Conservation (phyloP, 192 early-diverging fungal genomes). For the Podila epigama region DNA sequence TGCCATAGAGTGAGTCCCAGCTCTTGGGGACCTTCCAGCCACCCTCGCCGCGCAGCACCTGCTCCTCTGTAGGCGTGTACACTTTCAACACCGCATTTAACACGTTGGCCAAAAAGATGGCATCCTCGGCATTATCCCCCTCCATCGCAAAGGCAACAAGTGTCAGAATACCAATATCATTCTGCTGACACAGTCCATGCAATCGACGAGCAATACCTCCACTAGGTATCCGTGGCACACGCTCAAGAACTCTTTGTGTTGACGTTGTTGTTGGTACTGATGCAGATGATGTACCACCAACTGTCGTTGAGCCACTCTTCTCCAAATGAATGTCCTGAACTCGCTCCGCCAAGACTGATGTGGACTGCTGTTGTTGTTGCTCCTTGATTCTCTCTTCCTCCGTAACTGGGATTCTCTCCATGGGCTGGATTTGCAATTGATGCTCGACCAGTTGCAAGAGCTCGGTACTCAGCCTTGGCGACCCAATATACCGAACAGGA, state of each 20-base stretch:
- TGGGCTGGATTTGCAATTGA: conserved; percentile 28
- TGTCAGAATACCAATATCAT: conserved; percentile 51
- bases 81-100: conserved; percentile 23
- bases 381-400: conserved; percentile 20
- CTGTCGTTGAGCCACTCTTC: too few relatives aligned
- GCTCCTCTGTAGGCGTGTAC: conserved; percentile 19
- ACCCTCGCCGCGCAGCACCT: conserved; percentile 1
- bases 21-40: conserved; percentile 60
- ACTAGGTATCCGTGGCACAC: conserved; percentile 61
- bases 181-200: conserved; percentile 50
- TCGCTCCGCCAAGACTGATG: conserved; percentile 9
- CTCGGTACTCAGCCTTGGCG: not conserved
- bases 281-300: not conserved
- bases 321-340: conserved; percentile 17
- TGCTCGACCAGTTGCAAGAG: conserved; percentile 22
- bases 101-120: conserved; percentile 65
- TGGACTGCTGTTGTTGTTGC: not conserved
- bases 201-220: conserved; percentile 67
- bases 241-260: conserved; percentile 2
- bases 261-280: not conserved
- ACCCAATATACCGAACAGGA: conserved; percentile 56
- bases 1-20: conserved; percentile 63
- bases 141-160: conserved; percentile 73
- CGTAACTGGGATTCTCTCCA: conserved; percentile 42
- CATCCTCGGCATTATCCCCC: conserved; percentile 78